Evolutionary conservation across 441 rosid species (phyloP), one percentile per base, ranked within the genome.

Genomic region (Melastoma candidum): DNA sequence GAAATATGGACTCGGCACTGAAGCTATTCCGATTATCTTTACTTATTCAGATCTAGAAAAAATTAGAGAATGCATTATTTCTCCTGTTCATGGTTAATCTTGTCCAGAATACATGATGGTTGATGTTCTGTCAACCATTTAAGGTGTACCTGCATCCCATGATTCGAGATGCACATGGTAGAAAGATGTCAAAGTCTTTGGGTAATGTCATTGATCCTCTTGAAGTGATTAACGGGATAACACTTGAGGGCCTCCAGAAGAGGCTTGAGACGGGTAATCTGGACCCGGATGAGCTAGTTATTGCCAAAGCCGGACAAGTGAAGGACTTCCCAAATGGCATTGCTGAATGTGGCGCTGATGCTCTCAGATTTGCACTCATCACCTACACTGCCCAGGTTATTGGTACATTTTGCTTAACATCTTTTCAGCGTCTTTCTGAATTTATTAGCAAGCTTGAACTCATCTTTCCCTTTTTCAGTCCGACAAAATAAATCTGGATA

Each of bases 121-220:
- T 29, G 54, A 32, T 29, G 24, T 6, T 1, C 39, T 39, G 9
- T 51, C 39, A 27, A 10, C 41, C 55, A 26, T 43, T 75, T 32
- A 65, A 92, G 95, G 92, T 92, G 57, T 93, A 89, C 65, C 71
- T 93, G 65, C 98, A 88, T 71, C 95, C 97, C 46, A 93, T 93
- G 97, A 70, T 93, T 63, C 96, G 98, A 11, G 98, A 89, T 80
- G 98, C 98, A 32, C 98, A 89, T 56, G 98, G 98, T n/a, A 88
- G 96, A 39, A 93, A 89, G 72, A 89, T 88, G 98, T 89, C 97
- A 2, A 93, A 93, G 69, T 89, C 97, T 47, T 68, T 89, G 60
- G 98, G 98, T 58, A 93, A 88, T 77, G 98, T 89, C 39, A 73
- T 93, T 27, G 98, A 93, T 63, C 98, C 97, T 44, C 84, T 93